Conservation (phyloP, 441 rosid genomes). For the Biscutella laevigata region DNA sequence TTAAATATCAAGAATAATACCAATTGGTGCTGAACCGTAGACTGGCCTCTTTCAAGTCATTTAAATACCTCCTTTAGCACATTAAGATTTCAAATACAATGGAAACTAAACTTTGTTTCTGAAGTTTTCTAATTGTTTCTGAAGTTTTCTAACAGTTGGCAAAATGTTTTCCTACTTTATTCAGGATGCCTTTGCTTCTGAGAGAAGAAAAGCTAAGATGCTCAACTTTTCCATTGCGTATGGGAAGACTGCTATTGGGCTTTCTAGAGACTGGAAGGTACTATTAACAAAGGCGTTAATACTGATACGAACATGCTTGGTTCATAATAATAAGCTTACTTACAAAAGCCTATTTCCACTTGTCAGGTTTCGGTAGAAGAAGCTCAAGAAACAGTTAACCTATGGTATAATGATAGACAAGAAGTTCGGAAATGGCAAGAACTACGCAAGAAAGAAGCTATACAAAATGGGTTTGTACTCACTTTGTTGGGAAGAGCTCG, state of each 20-base stretch:
- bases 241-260: slow-evolving; percentile 88
- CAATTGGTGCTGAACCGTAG: not conserved
- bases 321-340: slow-evolving; percentile 17
- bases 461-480: slow-evolving; percentile 40
- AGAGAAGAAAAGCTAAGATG: slow-evolving; percentile 98
- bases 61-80: not conserved
- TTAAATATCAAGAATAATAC: not conserved
- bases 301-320: not conserved
- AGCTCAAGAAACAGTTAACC: slow-evolving; percentile 74
- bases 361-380: slow-evolving; percentile 75
- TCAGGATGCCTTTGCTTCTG: slow-evolving; percentile 88
- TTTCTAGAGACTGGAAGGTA: slow-evolving; percentile 98
- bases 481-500: slow-evolving; percentile 91
- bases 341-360: slow-evolving; percentile 12
- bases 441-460: slow-evolving; percentile 65
- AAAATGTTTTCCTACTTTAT: slow-evolving; percentile 11
- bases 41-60: not conserved
- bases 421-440: slow-evolving; percentile 90
- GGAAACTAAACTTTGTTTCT: not conserved
- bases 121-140: no score
- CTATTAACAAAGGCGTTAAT: slow-evolving; percentile 5
- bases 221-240: slow-evolving; percentile 96
- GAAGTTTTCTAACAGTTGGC: not conserved
- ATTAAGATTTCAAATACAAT: not conserved
- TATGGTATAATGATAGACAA: slow-evolving; percentile 84